These are phyloP conservation scores for Collybiopsis luxurians DNA, from an alignment of 768 basidiomycete genomes.

Conservation along the genomic window DNA sequence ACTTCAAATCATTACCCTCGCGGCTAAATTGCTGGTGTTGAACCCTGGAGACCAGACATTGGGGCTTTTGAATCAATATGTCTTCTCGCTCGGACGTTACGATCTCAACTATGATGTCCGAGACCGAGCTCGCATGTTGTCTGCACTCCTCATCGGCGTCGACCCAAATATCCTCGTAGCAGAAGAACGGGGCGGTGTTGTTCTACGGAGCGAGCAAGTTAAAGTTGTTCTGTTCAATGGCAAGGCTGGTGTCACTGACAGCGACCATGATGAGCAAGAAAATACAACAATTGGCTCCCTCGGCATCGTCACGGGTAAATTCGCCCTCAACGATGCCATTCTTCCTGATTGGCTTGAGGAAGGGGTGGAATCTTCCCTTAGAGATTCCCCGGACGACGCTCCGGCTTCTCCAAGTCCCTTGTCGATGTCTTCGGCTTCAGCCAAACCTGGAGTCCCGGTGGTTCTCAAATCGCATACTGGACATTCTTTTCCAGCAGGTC, in stretches of 20 bases:
- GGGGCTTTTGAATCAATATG: slow-evolving; percentile 60
- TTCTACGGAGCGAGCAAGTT: slow-evolving; percentile 82
- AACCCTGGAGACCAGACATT: slow-evolving; percentile 52
- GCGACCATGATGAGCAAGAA: slow-evolving; percentile 30
- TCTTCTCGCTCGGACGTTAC: slow-evolving; percentile 83
- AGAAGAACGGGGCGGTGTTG: slow-evolving; percentile 65
- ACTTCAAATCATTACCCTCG: slow-evolving; percentile 81
- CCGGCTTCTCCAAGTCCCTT: slow-evolving; percentile 30
- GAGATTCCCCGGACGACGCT: slow-evolving; percentile 64
- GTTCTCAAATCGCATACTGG: slow-evolving; percentile 53
- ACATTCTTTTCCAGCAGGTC: slow-evolving; percentile 41
- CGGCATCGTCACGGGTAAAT: slow-evolving; percentile 55
- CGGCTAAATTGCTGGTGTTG: slow-evolving; percentile 78
- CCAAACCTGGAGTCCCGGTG: slow-evolving; percentile 38
- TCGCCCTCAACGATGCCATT: slow-evolving; percentile 45
- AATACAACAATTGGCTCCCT: slow-evolving; percentile 62
- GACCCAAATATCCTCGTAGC: slow-evolving; percentile 16
- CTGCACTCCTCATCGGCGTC: slow-evolving; percentile 60
- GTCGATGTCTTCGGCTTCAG: slow-evolving; percentile 38
- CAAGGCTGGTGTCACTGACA: slow-evolving; percentile 48
- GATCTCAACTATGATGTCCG: slow-evolving; percentile 88
- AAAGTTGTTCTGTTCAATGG: slow-evolving; percentile 76
- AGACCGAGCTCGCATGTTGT: slow-evolving; percentile 82
- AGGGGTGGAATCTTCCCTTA: slow-evolving; percentile 74
- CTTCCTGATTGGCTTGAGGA: slow-evolving; percentile 88